A percentile compares a stretch with the other conserved stretches of the same genome.
Evolutionary conservation across 306 rosid genomes (phyloP).

Genomic region (Elaeagnus macrophylla): DNA sequence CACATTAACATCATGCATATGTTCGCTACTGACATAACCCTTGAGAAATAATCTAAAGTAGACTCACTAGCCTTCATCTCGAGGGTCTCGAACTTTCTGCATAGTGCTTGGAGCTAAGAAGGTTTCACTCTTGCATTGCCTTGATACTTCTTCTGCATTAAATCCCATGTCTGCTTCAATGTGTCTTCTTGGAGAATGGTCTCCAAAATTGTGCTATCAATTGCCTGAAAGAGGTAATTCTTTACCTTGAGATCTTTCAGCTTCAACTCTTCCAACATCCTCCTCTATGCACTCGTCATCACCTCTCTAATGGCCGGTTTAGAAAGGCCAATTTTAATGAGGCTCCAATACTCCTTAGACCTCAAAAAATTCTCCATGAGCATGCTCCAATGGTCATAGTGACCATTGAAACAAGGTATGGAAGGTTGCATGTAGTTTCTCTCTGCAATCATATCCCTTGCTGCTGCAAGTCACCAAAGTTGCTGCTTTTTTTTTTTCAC

Average conservation of each 20-base stretch:
- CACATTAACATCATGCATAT: background rate
- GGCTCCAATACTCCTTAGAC: too few species aligned
- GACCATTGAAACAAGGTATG: too few species aligned
- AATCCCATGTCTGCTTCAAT: background rate
- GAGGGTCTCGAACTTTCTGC: conserved; percentile 5
- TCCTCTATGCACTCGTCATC: too few species aligned
- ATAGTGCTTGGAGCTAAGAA: background rate
- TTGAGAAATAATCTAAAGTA: background rate
- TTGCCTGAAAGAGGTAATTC: background rate
- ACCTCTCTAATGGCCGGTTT: too few species aligned
- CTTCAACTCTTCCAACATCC: background rate
- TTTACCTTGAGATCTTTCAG: background rate
- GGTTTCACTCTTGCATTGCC: background rate
- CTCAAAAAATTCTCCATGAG: too few species aligned
- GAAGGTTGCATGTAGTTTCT: too few species aligned
- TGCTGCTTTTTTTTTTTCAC: too few species aligned
- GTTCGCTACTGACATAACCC: background rate
- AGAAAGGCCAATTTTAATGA: too few species aligned
- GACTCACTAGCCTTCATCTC: conserved; percentile 6
- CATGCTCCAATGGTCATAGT: too few species aligned
- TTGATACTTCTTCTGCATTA: conserved; percentile 1
- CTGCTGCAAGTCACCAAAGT: too few species aligned
- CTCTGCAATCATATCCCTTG: too few species aligned
- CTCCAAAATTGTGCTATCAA: background rate
- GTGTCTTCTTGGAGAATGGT: background rate